Evolutionary conservation across 1,139 yeast species (phyloP), one percentile per base, ranked within the genome.

Genomic region (Suhomyces terraborum): DNA sequence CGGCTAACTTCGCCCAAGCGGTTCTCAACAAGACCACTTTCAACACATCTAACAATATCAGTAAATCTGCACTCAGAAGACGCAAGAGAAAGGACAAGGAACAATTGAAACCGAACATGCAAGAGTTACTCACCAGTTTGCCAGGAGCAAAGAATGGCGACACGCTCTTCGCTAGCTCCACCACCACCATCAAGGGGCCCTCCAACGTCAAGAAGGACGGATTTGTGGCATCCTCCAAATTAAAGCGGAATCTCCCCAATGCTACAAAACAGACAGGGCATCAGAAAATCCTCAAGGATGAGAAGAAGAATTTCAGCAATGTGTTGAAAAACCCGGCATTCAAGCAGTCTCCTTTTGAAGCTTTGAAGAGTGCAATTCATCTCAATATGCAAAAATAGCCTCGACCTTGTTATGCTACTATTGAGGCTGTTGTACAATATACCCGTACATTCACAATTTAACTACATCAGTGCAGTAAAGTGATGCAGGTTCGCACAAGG

Each of bases 11-110:
- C 57, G 61, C 55, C 43, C 64, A 59, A 51, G 55, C 55, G 36
- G 54, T 53, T 59, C 52, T 57, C 36, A 51, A 48, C 27, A 62
- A 63, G 39, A 62, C 61, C 19, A 62, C 69, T 8, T 59, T 60
- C 47, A 66, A 64, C 45, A 60, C 66, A 6, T 61, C 68, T 12
- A 62, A 61, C 29, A 66, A 67, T n/a, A 69, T 84, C 25, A 80
- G 87, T 24, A 84, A 84, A 56, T 80, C 88, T 3, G 69, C 88
- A 1, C 51, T 75, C 8, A 72, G 88, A 54, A 75, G 91, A 62
- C 73, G 84, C 46, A 84, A 82, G 56, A 73, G 88, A 48, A 81
- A 79, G 55, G 70, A 73, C 36, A 77, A 74, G 54, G 84, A 82
- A 47, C 78, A 81, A 50, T 66, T 85, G 47, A 75, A 75, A 49